Evolutionary conservation across 805 yeast genomes (phyloP).

Genomic region (Kuraishia hungarica): DNA sequence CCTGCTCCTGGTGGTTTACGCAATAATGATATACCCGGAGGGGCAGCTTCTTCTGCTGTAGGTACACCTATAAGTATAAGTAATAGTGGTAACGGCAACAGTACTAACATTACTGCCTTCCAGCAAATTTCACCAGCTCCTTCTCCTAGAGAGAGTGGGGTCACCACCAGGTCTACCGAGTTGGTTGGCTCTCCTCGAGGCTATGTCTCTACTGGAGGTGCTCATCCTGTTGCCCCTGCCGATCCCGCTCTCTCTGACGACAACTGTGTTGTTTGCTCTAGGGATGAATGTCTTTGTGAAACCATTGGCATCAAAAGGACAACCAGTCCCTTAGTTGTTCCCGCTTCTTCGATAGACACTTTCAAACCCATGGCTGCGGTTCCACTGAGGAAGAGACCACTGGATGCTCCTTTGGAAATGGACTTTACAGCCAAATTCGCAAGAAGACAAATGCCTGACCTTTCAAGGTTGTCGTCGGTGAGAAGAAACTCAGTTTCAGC

Average conservation of each 20-base stretch:
- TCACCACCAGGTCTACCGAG: background rate
- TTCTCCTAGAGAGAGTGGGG: constrained; percentile 23
- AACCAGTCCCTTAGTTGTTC: no score
- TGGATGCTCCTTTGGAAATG: constrained; percentile 27
- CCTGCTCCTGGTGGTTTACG: no score
- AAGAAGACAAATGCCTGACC: constrained; percentile 26
- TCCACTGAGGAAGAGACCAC: constrained; percentile 32
- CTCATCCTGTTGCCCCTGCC: background rate
- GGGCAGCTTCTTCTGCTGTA: background rate
- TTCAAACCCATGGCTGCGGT: constrained; percentile 64
- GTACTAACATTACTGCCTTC: background rate
- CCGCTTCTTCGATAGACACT: constrained; percentile 13
- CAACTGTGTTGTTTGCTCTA: constrained; percentile 58
- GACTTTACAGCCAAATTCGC: constrained; percentile 47
- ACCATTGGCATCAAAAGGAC: constrained; percentile 28
- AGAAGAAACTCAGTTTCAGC: background rate
- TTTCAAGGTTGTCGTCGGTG: constrained; percentile 18
- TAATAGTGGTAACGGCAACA: no score
- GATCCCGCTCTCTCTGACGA: constrained; percentile 8
- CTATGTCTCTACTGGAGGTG: no score
- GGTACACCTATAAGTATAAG: background rate
- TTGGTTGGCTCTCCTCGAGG: no score
- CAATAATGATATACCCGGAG: no score
- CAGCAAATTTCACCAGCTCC: constrained; percentile 40
- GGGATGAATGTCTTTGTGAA: constrained; percentile 65